These are phyloP conservation scores for Eucalyptus regnans DNA, from an alignment of 345 rosid genomes.

Conservation along the genomic window DNA sequence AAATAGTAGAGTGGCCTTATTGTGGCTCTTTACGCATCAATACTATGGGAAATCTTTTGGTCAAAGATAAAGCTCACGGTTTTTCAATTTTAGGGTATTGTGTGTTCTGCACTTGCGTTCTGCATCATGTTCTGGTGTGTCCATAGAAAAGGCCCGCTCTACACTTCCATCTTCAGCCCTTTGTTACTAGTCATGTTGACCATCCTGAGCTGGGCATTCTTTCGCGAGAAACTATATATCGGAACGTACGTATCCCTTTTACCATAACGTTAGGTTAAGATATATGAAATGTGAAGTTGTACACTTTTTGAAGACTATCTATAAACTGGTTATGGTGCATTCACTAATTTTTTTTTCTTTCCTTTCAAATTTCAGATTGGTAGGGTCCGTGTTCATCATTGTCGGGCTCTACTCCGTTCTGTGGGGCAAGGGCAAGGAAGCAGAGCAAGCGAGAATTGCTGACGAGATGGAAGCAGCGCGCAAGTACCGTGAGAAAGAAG, in stretches of 20 bases:
- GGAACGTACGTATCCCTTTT: slow-evolving; percentile 48
- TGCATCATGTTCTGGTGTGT: slow-evolving; percentile 64
- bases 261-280: background rate
- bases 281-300: background rate
- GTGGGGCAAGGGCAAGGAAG: slow-evolving; percentile 80
- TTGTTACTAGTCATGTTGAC: slow-evolving; percentile 63
- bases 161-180: slow-evolving; percentile 85
- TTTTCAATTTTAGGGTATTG: slow-evolving; percentile 40
- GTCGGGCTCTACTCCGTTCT: slow-evolving; percentile 67
- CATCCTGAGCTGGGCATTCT: slow-evolving; percentile 68
- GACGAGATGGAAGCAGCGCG: too few species aligned
- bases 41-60: background rate
- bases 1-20: background rate
- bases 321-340: background rate
- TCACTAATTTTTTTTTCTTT: background rate
- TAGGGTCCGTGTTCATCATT: slow-evolving; percentile 60
- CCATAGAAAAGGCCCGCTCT: slow-evolving; percentile 72
- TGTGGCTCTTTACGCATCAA: background rate
- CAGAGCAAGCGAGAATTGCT: background rate
- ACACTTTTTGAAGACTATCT: background rate
- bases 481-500: too few species aligned
- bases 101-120: slow-evolving; percentile 64
- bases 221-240: slow-evolving; percentile 60
- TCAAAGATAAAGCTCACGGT: background rate
- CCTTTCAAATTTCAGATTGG: slow-evolving; percentile 13